These are phyloP conservation scores for Pugionium dolabratum DNA, from an alignment of 345 rosid genomes.

Conservation along the genomic window DNA sequence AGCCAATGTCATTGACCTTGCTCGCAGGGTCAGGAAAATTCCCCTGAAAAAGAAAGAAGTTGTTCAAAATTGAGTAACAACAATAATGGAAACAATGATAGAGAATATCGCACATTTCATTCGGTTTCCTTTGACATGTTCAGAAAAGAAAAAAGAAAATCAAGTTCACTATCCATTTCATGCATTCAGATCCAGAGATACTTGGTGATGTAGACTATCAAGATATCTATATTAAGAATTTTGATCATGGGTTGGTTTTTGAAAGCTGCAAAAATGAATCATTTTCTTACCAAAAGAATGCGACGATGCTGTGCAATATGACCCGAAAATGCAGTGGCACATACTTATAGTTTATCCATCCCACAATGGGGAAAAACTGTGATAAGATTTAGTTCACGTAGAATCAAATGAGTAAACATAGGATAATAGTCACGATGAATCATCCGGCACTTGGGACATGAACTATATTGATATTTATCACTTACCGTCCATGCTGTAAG, in stretches of 20 bases:
- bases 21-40: conserved; percentile 77
- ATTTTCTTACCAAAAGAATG: conserved; percentile 68
- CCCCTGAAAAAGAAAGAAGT: conserved; percentile 59
- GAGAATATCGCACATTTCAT: not conserved
- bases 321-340: conserved; percentile 87
- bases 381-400: conserved; percentile 8
- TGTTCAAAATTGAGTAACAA: not conserved
- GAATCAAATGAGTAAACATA: conserved; percentile 4
- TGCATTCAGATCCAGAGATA: not conserved
- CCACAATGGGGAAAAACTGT: conserved; percentile 90
- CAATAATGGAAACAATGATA: not conserved
- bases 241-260: not conserved
- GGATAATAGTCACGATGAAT: not conserved
- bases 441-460: not conserved
- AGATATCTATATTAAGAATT: not conserved
- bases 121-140: not conserved
- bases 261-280: conserved; percentile 13
- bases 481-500: conserved; percentile 83
- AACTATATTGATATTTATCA: conserved; percentile 3
- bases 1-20: conserved; percentile 61
- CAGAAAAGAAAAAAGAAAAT: not conserved
- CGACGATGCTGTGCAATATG: conserved; percentile 68
- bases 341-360: conserved; percentile 87
- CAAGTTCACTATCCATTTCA: not conserved
- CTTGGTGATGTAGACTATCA: not conserved